Evolutionary conservation across 2,329 filamentous ascomycete genomes (phyloP), one percentile per base, ranked within the genome.

Genomic region (Claviceps sp.): DNA sequence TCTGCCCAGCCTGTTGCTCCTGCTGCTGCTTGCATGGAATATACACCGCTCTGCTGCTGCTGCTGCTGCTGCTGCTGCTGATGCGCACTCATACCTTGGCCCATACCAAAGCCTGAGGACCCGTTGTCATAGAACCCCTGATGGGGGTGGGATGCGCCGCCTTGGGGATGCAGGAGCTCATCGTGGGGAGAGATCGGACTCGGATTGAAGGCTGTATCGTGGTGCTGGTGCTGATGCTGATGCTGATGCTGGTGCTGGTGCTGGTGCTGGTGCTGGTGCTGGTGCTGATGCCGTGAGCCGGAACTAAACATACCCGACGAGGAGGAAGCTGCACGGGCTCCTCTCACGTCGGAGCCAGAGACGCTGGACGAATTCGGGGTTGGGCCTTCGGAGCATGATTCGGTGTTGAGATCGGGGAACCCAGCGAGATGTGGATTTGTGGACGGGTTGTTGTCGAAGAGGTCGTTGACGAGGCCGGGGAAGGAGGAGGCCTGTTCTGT

Each of bases 141-240:
- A 20, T 67, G 61, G 29, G 29, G 29, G 9, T 34, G 29, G 29
- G 29, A 11, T 34, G 9, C 9, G 29, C 9, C 9, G n/a, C 64
- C 64, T 13, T 65, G 63, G 45, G 63, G 65, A 17, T 62, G 65
- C 51, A 63, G 66, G 37, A 70, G 54, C 39, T 68, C 70, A 49
- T 70, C 70, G 13, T 72, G 68, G 3, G 72, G 66, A 4, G 72
- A 66, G 1, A 70, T 72, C 1, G 78, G 74, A 54, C 75, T 79
- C 3, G 75, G 65, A 23, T 75, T 69, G 59, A 76, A 82, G 1
- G 77, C 52, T n/a, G 36, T 76, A 47, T 68, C 68, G 9, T 34
- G 29, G 29, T 34, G 29, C 9, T 34, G 29, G 9, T 34, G 29
- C 37, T 44, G 20, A 1, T 37, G 49, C 9, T 6, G 29, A 3